phyloP scores from a whole-genome alignment of 768 basidiomycete species.

The Sarcodon sp. region DNA sequence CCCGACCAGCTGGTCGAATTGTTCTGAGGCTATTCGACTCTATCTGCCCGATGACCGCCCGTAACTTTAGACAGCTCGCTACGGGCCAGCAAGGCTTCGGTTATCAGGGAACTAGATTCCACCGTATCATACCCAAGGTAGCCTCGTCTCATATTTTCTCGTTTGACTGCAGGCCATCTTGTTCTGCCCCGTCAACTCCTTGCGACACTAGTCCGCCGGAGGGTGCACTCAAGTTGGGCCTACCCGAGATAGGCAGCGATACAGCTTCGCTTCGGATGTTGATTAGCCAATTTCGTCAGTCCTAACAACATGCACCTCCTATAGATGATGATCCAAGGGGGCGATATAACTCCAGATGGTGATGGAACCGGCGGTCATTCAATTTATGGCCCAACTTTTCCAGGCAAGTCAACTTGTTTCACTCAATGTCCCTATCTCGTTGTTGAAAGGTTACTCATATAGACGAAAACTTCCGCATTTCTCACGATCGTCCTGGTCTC shows the following conservation, averaged over 20 bases:
- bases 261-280: too few relatives aligned
- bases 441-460: not conserved
- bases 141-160: slow-evolving; percentile 3
- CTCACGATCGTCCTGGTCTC: slow-evolving; percentile 24
- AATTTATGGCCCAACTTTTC: slow-evolving; percentile 22
- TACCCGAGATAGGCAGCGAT: not conserved
- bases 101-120: slow-evolving; percentile 59
- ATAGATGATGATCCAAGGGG: slow-evolving; percentile 27
- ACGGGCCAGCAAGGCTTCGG: slow-evolving; percentile 58
- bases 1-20: slow-evolving; percentile 51
- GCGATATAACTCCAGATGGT: slow-evolving; percentile 20
- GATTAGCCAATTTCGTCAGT: not conserved
- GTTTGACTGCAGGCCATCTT: not conserved
- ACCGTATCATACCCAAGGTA: slow-evolving; percentile 35
- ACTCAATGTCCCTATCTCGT: not conserved
- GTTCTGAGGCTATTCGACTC: slow-evolving; percentile 78
- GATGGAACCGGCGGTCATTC: slow-evolving; percentile 25
- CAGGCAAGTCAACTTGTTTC: slow-evolving; percentile 13
- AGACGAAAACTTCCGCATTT: slow-evolving; percentile 27
- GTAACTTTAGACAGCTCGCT: slow-evolving; percentile 74
- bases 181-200: too few relatives aligned
- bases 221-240: too few relatives aligned
- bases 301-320: not conserved
- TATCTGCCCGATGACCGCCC: slow-evolving; percentile 67
- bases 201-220: too few relatives aligned